phyloP scores from a whole-genome alignment of 805 yeast genomes.

The Brettanomyces custersianus region DNA sequence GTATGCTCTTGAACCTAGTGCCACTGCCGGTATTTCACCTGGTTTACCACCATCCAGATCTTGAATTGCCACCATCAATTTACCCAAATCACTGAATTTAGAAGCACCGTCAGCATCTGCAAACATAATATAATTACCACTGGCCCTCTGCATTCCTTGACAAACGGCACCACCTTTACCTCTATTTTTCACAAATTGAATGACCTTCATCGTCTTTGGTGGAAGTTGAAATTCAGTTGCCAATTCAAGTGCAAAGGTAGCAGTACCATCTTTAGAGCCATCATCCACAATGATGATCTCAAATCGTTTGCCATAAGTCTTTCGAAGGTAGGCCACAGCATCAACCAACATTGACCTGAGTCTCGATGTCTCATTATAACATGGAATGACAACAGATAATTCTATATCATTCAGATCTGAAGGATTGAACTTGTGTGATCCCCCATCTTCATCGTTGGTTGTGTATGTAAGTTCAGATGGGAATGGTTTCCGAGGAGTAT shows the following conservation, averaged over 20 bases:
- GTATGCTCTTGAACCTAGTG: constrained; percentile 92
- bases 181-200: constrained; percentile 64
- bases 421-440: constrained; percentile 24
- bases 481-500: constrained; percentile 49
- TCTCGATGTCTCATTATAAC: constrained; percentile 78
- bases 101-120: constrained; percentile 99
- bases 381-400: constrained; percentile 82
- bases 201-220: constrained; percentile 60
- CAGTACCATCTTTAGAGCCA: constrained; percentile 79
- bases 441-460: constrained; percentile 33
- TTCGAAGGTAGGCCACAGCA: constrained; percentile 44
- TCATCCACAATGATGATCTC: constrained; percentile 89
- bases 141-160: constrained; percentile 72
- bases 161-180: constrained; percentile 98
- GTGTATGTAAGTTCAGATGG: constrained; percentile 44
- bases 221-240: constrained; percentile 37
- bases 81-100: constrained; percentile 57
- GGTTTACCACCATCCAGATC: constrained; percentile 15
- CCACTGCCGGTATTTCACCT: constrained; percentile 42
- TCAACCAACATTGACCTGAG: constrained; percentile 67
- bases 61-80: constrained; percentile 37
- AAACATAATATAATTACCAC: constrained; percentile 71
- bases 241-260: constrained; percentile 58
- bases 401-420: constrained; percentile 33
- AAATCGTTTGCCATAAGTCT: constrained; percentile 29